Base-by-base conservation (phyloP, 1,284 basidiomycete genomes). In the Cryptococcus deneoformans region DNA sequence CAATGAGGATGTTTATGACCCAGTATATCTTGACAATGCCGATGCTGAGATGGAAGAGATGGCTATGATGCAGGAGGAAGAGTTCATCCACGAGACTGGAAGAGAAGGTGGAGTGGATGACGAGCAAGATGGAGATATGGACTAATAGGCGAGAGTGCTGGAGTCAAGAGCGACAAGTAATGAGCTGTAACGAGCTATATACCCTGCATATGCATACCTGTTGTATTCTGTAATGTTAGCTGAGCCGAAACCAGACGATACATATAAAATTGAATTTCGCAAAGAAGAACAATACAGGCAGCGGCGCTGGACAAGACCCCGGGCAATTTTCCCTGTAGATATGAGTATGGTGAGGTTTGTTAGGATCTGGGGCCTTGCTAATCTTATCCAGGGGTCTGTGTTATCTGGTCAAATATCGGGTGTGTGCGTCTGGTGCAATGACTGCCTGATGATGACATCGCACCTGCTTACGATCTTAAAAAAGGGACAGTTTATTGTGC, bases 1-100 rank as follows among this genome's bases (percentile, higher is more conserved):
- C 50, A 53, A 34, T 12, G 34, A 36, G 42, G 49, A 47, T 29
- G 60, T 36, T 4, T 52, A 59, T 47, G 65, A 62, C 14, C 68
- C 69, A 20, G 63, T 59, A 2, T 68, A 65, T 20, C 67, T 67
- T 2, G 60, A 70, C 39, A 59, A 59, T 36, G 63, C 56, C 16
- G 62, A 70, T 44, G 64, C 67, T 40, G 68, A 69, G 44, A 71
- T 56, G 56, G 46, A 64, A 61, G 54, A 62, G 12, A 63, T 62
- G 59, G 58, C 57, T 38, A 58, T 55, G 53, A 63, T 67, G 52
- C 65, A 64, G 45, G 64, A 60, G 62, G 70, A 61, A 53, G 76
- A 76, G 58, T 79, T 65, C 60, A 69, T 73, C 53, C 70, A 66
- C 58, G 76, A 71, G 67, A 73, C 65, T 46, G 60, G 49, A 14